phyloP scores from a whole-genome alignment of 2,329 filamentous ascomycete species.

The Diaporthe sp. region DNA sequence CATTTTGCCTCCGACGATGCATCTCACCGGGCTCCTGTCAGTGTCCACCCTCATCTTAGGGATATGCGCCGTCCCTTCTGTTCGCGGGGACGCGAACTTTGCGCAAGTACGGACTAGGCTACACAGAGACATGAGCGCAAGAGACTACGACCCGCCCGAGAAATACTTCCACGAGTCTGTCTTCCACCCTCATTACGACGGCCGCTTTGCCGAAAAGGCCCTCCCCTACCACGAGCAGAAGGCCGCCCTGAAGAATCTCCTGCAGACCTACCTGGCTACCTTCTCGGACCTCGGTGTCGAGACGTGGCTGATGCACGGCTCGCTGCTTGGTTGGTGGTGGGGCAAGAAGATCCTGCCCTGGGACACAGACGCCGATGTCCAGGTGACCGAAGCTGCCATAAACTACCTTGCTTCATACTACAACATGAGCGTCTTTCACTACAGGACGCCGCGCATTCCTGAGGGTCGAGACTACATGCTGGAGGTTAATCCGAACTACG shows the following conservation, averaged over 20 bases:
- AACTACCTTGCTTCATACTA: conserved; percentile 74
- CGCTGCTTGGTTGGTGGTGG: conserved; percentile 91
- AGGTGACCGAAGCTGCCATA: conserved; percentile 77
- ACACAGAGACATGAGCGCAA: conserved; percentile 45
- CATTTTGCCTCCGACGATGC: conserved; percentile 39
- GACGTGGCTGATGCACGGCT: conserved; percentile 89
- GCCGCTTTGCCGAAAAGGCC: conserved; percentile 55
- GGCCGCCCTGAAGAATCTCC: conserved; percentile 74
- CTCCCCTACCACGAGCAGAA: conserved; percentile 69
- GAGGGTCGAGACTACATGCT: conserved; percentile 61
- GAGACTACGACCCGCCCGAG: conserved; percentile 17
- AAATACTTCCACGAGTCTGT: conserved; percentile 56
- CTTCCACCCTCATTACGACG: conserved; percentile 56
- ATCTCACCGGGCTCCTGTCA: conserved; percentile 34
- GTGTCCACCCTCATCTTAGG: conserved; percentile 39
- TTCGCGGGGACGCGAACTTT: conserved; percentile 43
- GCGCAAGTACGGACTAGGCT: conserved; percentile 44
- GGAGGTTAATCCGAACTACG: conserved; percentile 62
- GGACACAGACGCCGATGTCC: conserved; percentile 84
- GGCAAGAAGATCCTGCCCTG: conserved; percentile 79
- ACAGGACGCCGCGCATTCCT: conserved; percentile 55
- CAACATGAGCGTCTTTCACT: conserved; percentile 70
- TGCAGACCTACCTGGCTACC: conserved; percentile 80
- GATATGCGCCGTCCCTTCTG: conserved; percentile 21
- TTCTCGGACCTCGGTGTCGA: conserved; percentile 77